A percentile compares a stretch with the other conserved stretches of the same genome.
phyloP scores from a whole-genome alignment of 2,329 filamentous ascomycete species.

The Fusarium chuoi region DNA sequence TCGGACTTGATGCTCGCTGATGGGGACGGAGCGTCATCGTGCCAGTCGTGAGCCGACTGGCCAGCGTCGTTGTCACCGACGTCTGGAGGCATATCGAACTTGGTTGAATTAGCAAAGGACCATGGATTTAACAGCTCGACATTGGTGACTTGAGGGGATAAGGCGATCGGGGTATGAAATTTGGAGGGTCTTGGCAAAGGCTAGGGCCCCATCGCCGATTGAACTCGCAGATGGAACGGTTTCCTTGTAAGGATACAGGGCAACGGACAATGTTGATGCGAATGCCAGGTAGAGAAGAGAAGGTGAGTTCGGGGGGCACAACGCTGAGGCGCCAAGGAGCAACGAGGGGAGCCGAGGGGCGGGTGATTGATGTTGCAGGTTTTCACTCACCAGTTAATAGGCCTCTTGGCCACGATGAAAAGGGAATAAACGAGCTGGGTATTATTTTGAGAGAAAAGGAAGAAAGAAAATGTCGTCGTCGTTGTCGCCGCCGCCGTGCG shows the following conservation, averaged over 20 bases:
- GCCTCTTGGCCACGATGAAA: conserved; percentile 27
- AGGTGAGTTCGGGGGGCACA: conserved; percentile 10
- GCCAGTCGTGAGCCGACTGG: conserved; percentile 51
- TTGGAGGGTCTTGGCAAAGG: conserved; percentile 13
- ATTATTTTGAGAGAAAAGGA: conserved; percentile 3
- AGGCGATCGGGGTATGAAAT: conserved; percentile 18
- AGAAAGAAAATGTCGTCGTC: not conserved
- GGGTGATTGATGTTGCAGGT: not conserved
- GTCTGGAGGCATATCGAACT: conserved; percentile 50
- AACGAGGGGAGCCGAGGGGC: conserved; percentile 5
- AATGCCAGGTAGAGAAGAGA: not conserved
- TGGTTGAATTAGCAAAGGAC: conserved; percentile 35
- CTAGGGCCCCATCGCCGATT: conserved; percentile 14
- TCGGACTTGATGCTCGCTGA: conserved; percentile 57
- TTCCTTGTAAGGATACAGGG: not conserved
- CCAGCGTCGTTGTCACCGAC: conserved; percentile 58
- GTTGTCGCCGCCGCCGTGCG: conserved; percentile 31
- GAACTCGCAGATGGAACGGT: not conserved
- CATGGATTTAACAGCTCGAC: conserved; percentile 11
- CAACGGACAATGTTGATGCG: not conserved
- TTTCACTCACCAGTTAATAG: conserved; percentile 36
- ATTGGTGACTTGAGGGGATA: conserved; percentile 13
- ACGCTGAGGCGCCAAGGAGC: conserved; percentile 7
- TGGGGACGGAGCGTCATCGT: conserved; percentile 52
- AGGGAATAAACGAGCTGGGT: conserved; percentile 10